Percentiles rank a stretch among this genome's conserved stretches.
Conservation (phyloP, 495 filamentous ascomycete genomes). For the Penicillium pulvis region DNA sequence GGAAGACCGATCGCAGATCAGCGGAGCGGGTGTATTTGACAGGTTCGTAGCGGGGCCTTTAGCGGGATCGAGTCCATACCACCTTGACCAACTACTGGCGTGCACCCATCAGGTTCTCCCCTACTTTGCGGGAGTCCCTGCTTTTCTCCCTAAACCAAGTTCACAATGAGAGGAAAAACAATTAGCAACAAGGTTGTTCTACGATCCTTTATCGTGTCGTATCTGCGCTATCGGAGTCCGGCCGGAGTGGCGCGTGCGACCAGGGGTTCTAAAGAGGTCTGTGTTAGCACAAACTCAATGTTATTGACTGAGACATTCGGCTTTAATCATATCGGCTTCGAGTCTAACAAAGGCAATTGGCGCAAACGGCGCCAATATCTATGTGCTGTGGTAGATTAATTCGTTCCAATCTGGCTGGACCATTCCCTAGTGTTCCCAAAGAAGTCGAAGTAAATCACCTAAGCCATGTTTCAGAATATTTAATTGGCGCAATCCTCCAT, state of each 20-base stretch:
- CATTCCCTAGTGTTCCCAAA: background rate
- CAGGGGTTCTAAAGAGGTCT: background rate
- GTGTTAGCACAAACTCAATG: background rate
- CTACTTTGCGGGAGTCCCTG: too few species aligned
- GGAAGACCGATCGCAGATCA: slow-evolving; percentile 19
- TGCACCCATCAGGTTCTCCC: too few species aligned
- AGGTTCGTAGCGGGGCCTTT: background rate
- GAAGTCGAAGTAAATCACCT: background rate
- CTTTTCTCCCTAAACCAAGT: background rate
- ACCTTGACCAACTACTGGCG: too few species aligned
- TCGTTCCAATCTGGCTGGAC: background rate
- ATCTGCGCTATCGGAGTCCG: background rate
- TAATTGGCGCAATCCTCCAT: background rate
- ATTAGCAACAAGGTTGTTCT: background rate
- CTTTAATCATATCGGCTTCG: background rate
- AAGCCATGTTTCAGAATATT: slow-evolving; percentile 5
- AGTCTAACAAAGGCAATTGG: too few species aligned
- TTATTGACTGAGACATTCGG: background rate
- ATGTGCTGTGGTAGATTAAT: background rate
- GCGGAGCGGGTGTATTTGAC: slow-evolving; percentile 5
- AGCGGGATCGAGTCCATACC: background rate
- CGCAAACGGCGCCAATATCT: too few species aligned
- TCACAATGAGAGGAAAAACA: background rate
- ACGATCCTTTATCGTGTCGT: background rate
- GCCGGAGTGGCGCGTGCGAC: background rate